Percentiles rank a stretch among this genome's conserved stretches.
phyloP scores from a whole-genome alignment of 2,329 filamentous ascomycete genomes.

The Macrophomina tecta region DNA sequence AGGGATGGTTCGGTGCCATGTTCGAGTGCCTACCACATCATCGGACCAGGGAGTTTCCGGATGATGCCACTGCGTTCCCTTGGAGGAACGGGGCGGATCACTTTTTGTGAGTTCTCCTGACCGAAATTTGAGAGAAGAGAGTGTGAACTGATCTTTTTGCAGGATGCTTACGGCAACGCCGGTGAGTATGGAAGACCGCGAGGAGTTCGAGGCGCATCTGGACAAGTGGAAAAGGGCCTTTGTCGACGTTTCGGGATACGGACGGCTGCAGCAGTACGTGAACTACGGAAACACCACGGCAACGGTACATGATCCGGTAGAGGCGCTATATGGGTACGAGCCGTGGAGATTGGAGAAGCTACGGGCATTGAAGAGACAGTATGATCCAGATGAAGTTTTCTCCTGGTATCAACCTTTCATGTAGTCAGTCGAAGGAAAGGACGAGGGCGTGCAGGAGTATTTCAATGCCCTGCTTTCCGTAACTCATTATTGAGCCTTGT shows the following conservation, averaged over 20 bases:
- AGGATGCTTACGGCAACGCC: slow-evolving; percentile 17
- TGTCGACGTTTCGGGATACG: slow-evolving; percentile 32
- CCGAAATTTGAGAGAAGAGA: neutral
- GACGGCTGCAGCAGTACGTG: slow-evolving; percentile 39
- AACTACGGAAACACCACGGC: slow-evolving; percentile 39
- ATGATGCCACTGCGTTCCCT: slow-evolving; percentile 10
- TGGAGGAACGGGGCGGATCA: slow-evolving; percentile 4
- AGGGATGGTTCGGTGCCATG: slow-evolving; percentile 19
- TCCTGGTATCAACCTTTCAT: slow-evolving; percentile 40
- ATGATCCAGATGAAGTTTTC: slow-evolving; percentile 42
- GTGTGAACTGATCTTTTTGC: neutral
- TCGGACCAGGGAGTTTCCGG: slow-evolving; percentile 12
- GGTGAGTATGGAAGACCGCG: slow-evolving; percentile 9
- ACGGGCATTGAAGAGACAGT: slow-evolving; percentile 40
- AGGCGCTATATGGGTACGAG: slow-evolving; percentile 43
- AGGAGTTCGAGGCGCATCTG: slow-evolving; percentile 6
- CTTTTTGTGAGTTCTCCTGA: neutral
- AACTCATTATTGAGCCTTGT: too few species aligned
- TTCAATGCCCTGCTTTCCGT: too few species aligned
- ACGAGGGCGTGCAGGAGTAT: too few species aligned
- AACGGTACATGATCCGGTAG: slow-evolving; percentile 38
- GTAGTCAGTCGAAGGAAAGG: too few species aligned
- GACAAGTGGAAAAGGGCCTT: slow-evolving; percentile 34
- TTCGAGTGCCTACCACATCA: slow-evolving; percentile 17
- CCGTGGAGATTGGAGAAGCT: slow-evolving; percentile 41